phyloP scores from a whole-genome alignment of 1,284 basidiomycete species.

The Taiwanofungus camphoratus region DNA sequence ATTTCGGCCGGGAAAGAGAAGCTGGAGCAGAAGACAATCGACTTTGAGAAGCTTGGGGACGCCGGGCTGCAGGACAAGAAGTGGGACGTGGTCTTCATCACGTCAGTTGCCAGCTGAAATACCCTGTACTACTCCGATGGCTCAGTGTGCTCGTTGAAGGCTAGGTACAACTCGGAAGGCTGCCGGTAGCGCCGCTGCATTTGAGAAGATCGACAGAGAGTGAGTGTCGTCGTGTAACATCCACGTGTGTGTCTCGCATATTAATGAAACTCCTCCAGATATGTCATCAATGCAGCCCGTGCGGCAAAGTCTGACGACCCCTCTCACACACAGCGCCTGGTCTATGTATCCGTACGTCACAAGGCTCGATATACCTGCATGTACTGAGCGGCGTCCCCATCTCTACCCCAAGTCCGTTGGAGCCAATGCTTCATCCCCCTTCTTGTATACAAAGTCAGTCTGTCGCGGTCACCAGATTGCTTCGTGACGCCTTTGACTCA shows the following conservation, averaged over 20 bases:
- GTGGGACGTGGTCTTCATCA: slow-evolving; percentile 67
- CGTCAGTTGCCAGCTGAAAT: slow-evolving; percentile 31
- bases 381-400: not conserved
- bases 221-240: slow-evolving; percentile 27
- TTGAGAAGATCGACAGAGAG: slow-evolving; percentile 75
- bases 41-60: slow-evolving; percentile 59
- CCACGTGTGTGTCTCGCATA: not conserved
- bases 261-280: slow-evolving; percentile 35
- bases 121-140: not conserved
- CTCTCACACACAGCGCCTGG: slow-evolving; percentile 44
- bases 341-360: slow-evolving; percentile 62
- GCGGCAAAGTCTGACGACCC: slow-evolving; percentile 49
- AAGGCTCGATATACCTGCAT: slow-evolving; percentile 5
- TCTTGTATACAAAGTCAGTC: slow-evolving; percentile 46
- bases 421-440: slow-evolving; percentile 42
- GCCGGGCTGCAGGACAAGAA: slow-evolving; percentile 45
- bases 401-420: slow-evolving; percentile 34
- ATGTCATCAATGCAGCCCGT: slow-evolving; percentile 65
- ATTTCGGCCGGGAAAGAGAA: slow-evolving; percentile 38
- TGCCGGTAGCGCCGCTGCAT: slow-evolving; percentile 61
- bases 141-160: slow-evolving; percentile 26
- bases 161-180: slow-evolving; percentile 55
- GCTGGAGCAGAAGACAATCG: slow-evolving; percentile 54
- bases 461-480: not conserved
- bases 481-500: not conserved